Evolutionary conservation across 2,329 filamentous ascomycete genomes (phyloP).

Genomic region (Beauveria varroae): DNA sequence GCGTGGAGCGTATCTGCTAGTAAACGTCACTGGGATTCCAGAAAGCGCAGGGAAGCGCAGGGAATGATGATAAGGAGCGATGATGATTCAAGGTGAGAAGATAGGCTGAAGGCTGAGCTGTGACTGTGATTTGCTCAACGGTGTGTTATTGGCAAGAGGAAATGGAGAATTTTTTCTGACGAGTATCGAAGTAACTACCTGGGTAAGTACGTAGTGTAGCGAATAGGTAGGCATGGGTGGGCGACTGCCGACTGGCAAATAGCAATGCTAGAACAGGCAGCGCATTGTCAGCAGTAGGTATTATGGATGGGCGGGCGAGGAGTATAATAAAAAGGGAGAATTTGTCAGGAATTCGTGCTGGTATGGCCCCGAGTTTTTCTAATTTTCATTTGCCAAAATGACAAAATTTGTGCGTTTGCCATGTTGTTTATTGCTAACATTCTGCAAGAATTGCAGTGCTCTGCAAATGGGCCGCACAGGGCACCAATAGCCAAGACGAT

Average conservation of each 20-base stretch:
- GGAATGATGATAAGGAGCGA: neutral
- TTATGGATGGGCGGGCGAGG: neutral
- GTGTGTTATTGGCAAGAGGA: neutral
- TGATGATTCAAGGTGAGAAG: neutral
- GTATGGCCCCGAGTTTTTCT: neutral
- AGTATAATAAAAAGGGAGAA: neutral
- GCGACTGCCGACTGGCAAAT: conserved; percentile 6
- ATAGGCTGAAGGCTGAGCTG: neutral
- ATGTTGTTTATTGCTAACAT: too few relatives aligned
- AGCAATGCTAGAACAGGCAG: neutral
- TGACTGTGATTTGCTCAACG: neutral
- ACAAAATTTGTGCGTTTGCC: too few relatives aligned
- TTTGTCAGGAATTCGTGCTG: too few relatives aligned
- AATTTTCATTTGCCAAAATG: neutral
- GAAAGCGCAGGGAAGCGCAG: neutral
- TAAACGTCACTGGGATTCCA: neutral
- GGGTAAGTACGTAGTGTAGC: neutral
- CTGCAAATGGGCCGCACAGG: neutral
- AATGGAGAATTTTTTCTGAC: too few relatives aligned
- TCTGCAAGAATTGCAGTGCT: too few relatives aligned
- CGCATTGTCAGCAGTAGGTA: neutral
- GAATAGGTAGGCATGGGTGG: neutral
- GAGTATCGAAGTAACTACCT: too few relatives aligned
- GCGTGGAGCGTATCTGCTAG: neutral
- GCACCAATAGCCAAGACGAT: neutral